Evolutionary conservation across 352 stramenopile genomes (phyloP).

Genomic region (Globisporangium heterothallicum): DNA sequence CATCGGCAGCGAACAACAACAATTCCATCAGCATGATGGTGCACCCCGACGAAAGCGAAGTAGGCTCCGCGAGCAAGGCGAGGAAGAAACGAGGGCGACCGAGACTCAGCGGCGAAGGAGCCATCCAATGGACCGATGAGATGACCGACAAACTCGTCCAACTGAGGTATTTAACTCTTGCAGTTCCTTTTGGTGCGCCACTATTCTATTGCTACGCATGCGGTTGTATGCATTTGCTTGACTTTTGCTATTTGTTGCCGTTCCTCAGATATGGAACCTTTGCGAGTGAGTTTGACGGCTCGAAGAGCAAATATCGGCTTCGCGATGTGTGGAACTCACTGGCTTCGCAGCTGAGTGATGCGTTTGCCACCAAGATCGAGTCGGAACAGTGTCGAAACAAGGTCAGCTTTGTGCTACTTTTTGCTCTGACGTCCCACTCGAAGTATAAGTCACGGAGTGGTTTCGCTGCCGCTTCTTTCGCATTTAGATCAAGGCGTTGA

Average conservation of each 20-base stretch:
- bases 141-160: slow-evolving; percentile 4
- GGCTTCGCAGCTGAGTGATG: slow-evolving; percentile 1
- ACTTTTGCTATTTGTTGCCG: not conserved
- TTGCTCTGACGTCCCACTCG: not conserved
- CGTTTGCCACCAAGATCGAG: slow-evolving; percentile 3
- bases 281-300: not conserved
- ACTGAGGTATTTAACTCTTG: not conserved
- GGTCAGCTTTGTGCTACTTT: not conserved
- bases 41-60: not conserved
- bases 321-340: slow-evolving; percentile 6
- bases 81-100: slow-evolving; percentile 7
- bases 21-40: too few species aligned
- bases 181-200: not conserved
- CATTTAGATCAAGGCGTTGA: slow-evolving; percentile 1
- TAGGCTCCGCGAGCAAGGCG: not conserved
- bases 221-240: not conserved
- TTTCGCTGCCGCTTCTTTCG: too few species aligned
- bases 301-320: not conserved
- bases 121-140: slow-evolving; percentile 10
- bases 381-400: slow-evolving; percentile 11
- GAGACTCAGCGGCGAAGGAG: not conserved
- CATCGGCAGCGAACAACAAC: too few species aligned
- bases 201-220: not conserved
- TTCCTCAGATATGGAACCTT: not conserved
- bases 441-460: too few species aligned